Percentiles rank a stretch among this genome's conserved stretches.
phyloP scores from a whole-genome alignment of 257 asterid species.

The Solanum chaucha region DNA sequence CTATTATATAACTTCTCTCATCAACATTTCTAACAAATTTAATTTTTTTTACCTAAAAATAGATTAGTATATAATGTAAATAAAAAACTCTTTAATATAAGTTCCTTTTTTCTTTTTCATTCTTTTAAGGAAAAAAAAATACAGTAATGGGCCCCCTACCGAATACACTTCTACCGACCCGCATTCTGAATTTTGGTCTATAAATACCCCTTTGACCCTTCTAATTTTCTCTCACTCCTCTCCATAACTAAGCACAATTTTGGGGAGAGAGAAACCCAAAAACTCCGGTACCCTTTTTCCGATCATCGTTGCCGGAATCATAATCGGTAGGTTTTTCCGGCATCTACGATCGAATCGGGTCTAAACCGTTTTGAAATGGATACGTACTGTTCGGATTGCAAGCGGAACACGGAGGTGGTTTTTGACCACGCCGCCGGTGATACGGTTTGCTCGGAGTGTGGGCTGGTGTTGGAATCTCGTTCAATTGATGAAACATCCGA shows the following conservation, averaged over 20 bases:
- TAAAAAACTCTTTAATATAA: neutral
- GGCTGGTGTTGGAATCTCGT: conserved; percentile 85
- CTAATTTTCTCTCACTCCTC: neutral
- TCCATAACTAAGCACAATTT: neutral
- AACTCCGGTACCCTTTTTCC: neutral
- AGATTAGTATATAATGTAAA: neutral
- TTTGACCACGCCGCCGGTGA: conserved; percentile 92
- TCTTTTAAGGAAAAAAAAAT: neutral
- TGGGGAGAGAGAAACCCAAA: neutral
- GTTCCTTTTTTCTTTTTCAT: neutral
- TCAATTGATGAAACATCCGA: conserved; percentile 87
- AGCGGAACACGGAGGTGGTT: conserved; percentile 87
- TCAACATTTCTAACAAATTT: neutral
- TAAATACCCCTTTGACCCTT: neutral
- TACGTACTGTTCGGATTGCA: conserved; percentile 74
- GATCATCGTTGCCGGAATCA: neutral
- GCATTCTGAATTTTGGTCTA: neutral
- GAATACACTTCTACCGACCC: neutral
- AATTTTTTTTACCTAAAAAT: neutral
- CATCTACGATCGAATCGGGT: neutral
- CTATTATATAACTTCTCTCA: no score
- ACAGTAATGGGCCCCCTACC: neutral
- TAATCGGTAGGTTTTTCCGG: neutral
- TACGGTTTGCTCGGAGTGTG: conserved; percentile 97
- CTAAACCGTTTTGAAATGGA: conserved; percentile 14